phyloP scores from a whole-genome alignment of 495 filamentous ascomycete genomes.

The Hyaloscypha variabilis region DNA sequence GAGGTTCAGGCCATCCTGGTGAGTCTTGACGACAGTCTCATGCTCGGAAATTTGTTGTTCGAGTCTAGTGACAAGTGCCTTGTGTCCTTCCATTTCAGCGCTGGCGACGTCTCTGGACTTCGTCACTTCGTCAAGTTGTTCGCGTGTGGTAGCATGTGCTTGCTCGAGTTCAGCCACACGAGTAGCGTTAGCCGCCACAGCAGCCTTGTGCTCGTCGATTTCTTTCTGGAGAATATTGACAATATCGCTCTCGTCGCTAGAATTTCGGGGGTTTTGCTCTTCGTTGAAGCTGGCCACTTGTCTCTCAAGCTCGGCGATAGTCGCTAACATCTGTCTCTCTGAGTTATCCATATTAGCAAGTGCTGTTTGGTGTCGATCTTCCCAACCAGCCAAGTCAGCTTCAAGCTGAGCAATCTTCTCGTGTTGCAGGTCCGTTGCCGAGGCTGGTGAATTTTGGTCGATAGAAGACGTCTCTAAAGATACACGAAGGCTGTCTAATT shows the following conservation, averaged over 20 bases:
- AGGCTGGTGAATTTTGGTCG: constrained; percentile 6
- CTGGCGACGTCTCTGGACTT: constrained; percentile 47
- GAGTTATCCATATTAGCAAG: constrained; percentile 72
- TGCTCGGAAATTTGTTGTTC: constrained; percentile 59
- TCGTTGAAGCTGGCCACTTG: constrained; percentile 36
- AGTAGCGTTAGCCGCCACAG: constrained; percentile 62
- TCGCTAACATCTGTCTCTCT: constrained; percentile 71
- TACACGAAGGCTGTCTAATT: constrained; percentile 68
- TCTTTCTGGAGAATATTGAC: constrained; percentile 69
- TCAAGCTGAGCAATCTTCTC: constrained; percentile 73
- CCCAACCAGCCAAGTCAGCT: constrained; percentile 72
- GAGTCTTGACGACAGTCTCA: constrained; percentile 48
- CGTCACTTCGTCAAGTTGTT: constrained; percentile 55
- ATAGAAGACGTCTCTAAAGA: constrained; percentile 46
- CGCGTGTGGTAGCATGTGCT: constrained; percentile 59
- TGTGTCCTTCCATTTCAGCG: constrained; percentile 50
- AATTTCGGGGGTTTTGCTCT: constrained; percentile 39
- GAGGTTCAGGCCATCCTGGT: constrained; percentile 48
- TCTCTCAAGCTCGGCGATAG: constrained; percentile 65
- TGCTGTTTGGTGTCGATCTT: constrained; percentile 70
- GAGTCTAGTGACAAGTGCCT: constrained; percentile 55
- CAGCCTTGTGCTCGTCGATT: constrained; percentile 77
- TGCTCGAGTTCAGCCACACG: constrained; percentile 69
- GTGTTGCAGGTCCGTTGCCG: constrained; percentile 42
- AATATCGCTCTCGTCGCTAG: constrained; percentile 62